phyloP scores from a whole-genome alignment of 2,329 filamentous ascomycete genomes.

The Fusarium tjaetaba region DNA sequence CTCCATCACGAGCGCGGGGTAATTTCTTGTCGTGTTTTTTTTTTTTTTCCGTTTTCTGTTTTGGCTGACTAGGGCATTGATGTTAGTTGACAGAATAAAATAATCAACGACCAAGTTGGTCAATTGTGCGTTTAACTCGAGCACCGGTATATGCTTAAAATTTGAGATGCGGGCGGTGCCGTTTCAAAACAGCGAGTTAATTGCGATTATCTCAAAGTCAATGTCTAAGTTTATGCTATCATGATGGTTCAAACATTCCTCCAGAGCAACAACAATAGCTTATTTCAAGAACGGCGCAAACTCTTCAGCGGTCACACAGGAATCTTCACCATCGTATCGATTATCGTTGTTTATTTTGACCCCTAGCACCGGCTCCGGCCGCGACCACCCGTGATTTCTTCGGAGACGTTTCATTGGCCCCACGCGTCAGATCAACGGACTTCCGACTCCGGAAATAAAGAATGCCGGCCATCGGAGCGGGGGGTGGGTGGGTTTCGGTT shows the following conservation, averaged over 20 bases:
- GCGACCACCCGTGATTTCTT: conserved; percentile 21
- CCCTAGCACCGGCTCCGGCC: conserved; percentile 4
- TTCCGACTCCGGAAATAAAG: conserved; percentile 20
- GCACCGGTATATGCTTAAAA: neutral
- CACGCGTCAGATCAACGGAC: neutral
- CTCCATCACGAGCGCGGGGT: conserved; percentile 34
- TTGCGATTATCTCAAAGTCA: neutral
- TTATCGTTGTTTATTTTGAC: conserved; percentile 28
- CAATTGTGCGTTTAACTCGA: neutral
- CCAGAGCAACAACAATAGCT: neutral
- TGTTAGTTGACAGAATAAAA: conserved; percentile 18
- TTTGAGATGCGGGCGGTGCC: neutral
- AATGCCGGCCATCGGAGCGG: conserved; percentile 39
- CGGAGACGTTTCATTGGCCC: conserved; percentile 21
- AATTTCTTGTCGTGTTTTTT: conserved; percentile 10
- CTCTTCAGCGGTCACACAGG: neutral
- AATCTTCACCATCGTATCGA: conserved; percentile 1
- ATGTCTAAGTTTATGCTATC: neutral
- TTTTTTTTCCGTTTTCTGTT: neutral
- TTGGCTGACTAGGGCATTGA: neutral
- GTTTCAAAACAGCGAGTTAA: neutral
- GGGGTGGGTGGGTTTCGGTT: conserved; percentile 1
- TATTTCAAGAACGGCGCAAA: neutral
- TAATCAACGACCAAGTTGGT: neutral
- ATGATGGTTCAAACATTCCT: neutral